Conservation (phyloP, 495 filamentous ascomycete genomes). For the Tirmania nivea region DNA sequence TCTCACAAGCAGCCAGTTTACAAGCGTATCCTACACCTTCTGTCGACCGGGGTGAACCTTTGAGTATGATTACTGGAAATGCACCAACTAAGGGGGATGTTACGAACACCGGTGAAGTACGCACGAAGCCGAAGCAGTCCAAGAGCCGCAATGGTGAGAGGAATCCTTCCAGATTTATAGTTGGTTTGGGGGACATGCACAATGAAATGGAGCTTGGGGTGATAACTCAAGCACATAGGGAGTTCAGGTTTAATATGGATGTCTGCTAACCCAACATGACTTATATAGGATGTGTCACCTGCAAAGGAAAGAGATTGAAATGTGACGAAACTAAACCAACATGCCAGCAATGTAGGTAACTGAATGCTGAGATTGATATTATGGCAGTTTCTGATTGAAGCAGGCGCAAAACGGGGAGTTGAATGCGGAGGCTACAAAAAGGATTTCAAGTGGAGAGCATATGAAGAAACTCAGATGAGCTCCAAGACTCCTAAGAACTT, state of each 20-base stretch:
- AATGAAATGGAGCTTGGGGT: no score
- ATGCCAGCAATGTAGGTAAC: slow-evolving; percentile 41
- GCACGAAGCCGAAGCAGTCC: slow-evolving; percentile 48
- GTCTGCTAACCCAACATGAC: not conserved
- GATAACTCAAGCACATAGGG: no score
- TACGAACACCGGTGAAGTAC: slow-evolving; percentile 7
- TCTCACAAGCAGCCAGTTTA: no score
- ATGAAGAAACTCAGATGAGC: slow-evolving; percentile 44
- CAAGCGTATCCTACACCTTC: no score
- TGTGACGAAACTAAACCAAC: slow-evolving; percentile 61
- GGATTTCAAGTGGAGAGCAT: slow-evolving; percentile 65
- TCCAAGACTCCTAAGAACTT: slow-evolving; percentile 24
- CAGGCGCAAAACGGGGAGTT: slow-evolving; percentile 38
- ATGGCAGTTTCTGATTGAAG: not conserved
- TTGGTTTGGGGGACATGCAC: no score
- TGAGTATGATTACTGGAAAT: not conserved
- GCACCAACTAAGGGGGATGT: not conserved
- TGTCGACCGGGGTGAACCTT: no score
- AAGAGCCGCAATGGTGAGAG: slow-evolving; percentile 64
- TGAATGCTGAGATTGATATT: not conserved
- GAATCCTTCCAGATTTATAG: not conserved
- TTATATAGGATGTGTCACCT: slow-evolving; percentile 49
- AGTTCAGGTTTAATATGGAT: no score
- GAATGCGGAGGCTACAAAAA: slow-evolving; percentile 61
- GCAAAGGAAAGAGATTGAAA: slow-evolving; percentile 62